Evolutionary conservation across 352 stramenopile species (phyloP).

Genomic region (Nothophytophthora sp.): DNA sequence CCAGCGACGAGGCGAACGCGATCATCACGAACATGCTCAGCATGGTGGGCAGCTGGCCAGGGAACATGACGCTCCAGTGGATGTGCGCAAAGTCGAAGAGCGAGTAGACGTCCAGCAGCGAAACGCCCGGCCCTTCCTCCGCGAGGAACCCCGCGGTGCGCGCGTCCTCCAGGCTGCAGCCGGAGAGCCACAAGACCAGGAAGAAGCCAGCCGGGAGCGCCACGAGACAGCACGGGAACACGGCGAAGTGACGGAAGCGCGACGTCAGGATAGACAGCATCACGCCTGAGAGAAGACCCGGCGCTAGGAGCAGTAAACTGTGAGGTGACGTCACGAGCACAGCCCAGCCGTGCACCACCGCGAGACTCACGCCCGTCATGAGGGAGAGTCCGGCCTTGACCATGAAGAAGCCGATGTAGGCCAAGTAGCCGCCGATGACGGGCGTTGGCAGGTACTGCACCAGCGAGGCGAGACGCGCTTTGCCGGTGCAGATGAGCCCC

Average conservation of each 20-base stretch:
- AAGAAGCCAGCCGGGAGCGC: constrained; percentile 87
- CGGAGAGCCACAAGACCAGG: constrained; percentile 63
- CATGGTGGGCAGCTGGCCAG: constrained; percentile 62
- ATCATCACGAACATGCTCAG: constrained; percentile 96
- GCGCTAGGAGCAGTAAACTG: constrained; percentile 72
- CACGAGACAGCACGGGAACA: constrained; percentile 61
- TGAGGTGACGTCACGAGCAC: constrained; percentile 54
- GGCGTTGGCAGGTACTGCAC: constrained; percentile 96
- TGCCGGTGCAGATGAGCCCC: constrained; percentile 91
- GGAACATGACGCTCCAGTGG: constrained; percentile 78
- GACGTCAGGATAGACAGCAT: constrained; percentile 73
- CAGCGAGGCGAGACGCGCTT: constrained; percentile 88
- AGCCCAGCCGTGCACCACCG: constrained; percentile 63
- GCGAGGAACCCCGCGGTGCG: constrained; percentile 88
- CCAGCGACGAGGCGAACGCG: constrained; percentile 92
- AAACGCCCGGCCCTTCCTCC: constrained; percentile 25
- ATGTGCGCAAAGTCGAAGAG: constrained; percentile 78
- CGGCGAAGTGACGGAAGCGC: constrained; percentile 63
- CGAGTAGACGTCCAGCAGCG: constrained; percentile 45
- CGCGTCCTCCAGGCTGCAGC: constrained; percentile 84
- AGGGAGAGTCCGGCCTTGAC: constrained; percentile 89
- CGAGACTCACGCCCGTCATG: constrained; percentile 82
- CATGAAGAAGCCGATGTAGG: constrained; percentile 97
- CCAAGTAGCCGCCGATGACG: constrained; percentile 96
- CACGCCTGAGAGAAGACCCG: constrained; percentile 71